Conservation (phyloP, 2,329 filamentous ascomycete genomes). For the Emmonsia crescens region DNA sequence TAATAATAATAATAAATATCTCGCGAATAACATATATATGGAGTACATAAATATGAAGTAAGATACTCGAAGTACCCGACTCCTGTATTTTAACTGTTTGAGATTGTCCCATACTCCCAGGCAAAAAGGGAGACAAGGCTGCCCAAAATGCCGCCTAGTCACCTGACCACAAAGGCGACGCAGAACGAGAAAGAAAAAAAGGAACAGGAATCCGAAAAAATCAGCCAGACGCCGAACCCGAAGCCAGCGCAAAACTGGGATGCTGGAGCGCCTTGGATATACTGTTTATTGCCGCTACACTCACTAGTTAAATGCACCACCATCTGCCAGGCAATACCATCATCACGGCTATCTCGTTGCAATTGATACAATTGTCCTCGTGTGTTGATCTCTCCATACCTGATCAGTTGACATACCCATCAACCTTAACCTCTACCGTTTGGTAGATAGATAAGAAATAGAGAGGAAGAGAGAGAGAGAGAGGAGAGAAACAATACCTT, state of each 20-base stretch:
- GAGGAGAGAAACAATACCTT: neutral
- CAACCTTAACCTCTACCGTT: neutral
- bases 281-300: neutral
- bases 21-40: no score
- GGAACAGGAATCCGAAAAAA: neutral
- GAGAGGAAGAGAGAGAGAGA: neutral
- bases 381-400: neutral
- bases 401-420: neutral
- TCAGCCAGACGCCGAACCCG: neutral
- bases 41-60: no score
- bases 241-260: neutral
- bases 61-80: no score
- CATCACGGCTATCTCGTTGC: neutral
- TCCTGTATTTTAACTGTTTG: no score
- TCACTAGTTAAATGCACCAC: neutral
- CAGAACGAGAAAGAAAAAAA: neutral
- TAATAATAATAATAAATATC: no score
- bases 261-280: neutral
- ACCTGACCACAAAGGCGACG: neutral
- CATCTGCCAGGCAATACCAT: neutral
- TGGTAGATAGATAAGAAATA: neutral
- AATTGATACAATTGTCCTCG: neutral
- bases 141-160: neutral
- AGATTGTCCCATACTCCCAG: no score
- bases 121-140: no score